These are phyloP conservation scores for Cladosporium sp. DNA, from an alignment of 2,329 filamentous ascomycete species.

Conservation along the genomic window DNA sequence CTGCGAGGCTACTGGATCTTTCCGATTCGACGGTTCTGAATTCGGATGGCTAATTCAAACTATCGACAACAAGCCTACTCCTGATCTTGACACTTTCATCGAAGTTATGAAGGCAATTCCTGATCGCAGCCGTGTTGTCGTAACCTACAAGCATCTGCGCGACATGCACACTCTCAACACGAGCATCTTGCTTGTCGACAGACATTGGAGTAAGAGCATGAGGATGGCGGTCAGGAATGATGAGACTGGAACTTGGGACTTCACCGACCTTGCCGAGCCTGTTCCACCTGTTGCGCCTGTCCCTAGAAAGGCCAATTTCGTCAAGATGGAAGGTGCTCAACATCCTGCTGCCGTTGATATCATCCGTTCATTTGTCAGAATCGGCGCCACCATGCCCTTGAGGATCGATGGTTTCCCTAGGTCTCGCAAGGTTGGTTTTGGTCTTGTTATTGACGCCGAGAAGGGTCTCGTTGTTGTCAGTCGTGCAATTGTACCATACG, in stretches of 20 bases:
- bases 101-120: constrained; percentile 87
- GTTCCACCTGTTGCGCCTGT: constrained; percentile 72
- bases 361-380: constrained; percentile 90
- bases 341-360: constrained; percentile 90
- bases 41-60: constrained; percentile 93
- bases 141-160: constrained; percentile 92
- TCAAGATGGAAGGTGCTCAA: constrained; percentile 83
- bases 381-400: constrained; percentile 88
- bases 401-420: constrained; percentile 98
- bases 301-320: constrained; percentile 81
- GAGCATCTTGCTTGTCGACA: constrained; percentile 85
- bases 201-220: constrained; percentile 97
- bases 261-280: constrained; percentile 78
- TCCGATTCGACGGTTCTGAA: constrained; percentile 86
- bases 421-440: constrained; percentile 91
- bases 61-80: constrained; percentile 87
- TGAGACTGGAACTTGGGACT: constrained; percentile 88
- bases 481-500: constrained; percentile 89
- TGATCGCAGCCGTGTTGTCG: constrained; percentile 77
- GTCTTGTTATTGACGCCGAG: constrained; percentile 93
- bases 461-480: constrained; percentile 95
- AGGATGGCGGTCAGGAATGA: constrained; percentile 90
- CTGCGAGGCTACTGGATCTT: constrained; percentile 91
- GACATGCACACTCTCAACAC: constrained; percentile 95
- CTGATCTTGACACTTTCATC: constrained; percentile 84